Evolutionary conservation across 2,329 filamentous ascomycete species (phyloP).

Genomic region (Graphiopsis chlorocephala): DNA sequence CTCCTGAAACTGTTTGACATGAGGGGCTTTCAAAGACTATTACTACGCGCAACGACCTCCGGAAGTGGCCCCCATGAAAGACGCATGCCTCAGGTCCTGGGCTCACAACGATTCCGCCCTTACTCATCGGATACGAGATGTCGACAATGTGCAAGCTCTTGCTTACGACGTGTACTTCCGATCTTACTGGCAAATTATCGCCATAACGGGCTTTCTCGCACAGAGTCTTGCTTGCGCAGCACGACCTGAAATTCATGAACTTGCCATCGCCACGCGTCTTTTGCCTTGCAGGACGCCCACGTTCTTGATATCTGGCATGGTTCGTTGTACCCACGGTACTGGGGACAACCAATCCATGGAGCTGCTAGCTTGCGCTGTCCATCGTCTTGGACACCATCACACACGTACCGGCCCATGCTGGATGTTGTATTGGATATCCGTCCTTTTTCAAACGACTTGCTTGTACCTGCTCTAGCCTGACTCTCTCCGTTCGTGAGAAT

Average conservation of each 20-base stretch:
- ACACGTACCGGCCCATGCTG: neutral
- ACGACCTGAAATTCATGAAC: neutral
- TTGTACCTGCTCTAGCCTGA: neutral
- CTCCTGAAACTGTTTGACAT: neutral
- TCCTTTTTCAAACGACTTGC: neutral
- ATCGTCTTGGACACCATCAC: neutral
- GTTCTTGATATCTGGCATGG: neutral
- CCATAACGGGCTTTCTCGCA: neutral
- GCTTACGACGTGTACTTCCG: neutral
- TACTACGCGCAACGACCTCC: neutral
- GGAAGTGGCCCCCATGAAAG: neutral
- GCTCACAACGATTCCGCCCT: too few species aligned
- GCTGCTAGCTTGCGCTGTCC: neutral
- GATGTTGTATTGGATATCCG: neutral
- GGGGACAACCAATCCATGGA: neutral
- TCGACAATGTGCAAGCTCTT: neutral
- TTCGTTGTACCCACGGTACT: neutral
- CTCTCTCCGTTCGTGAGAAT: neutral
- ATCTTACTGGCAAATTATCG: neutral
- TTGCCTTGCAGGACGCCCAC: neutral
- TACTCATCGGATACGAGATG: neutral
- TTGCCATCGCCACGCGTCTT: neutral
- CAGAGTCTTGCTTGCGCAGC: neutral
- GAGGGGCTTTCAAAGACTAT: neutral
- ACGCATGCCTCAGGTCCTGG: neutral